Evolutionary conservation across 2,329 filamentous ascomycete genomes (phyloP).

Genomic region (Chaetomium olivaceum): DNA sequence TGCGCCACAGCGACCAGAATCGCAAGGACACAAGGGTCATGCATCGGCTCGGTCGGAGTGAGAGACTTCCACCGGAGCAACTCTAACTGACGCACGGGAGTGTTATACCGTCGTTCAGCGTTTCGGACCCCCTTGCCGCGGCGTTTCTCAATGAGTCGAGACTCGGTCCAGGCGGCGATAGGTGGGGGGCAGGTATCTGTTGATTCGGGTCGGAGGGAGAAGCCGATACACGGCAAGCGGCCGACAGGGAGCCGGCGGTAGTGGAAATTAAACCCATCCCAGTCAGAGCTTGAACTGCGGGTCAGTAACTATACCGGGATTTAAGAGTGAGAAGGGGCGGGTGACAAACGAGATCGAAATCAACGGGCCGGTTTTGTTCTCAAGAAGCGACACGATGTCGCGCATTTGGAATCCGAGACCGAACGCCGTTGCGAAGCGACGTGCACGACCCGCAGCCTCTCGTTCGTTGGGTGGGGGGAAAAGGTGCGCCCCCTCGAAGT

Average conservation of each 20-base stretch:
- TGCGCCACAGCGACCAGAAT: constrained; percentile 1
- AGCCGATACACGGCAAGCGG: neutral
- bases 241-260: neutral
- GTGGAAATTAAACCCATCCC: neutral
- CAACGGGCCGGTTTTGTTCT: neutral
- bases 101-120: neutral
- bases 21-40: constrained; percentile 1
- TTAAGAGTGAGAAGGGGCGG: too few species aligned
- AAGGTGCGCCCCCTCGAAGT: neutral
- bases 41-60: neutral
- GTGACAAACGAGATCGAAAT: neutral
- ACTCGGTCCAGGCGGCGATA: neutral
- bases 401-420: neutral
- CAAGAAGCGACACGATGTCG: neutral
- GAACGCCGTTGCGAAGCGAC: neutral
- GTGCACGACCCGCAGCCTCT: neutral
- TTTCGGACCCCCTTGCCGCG: neutral
- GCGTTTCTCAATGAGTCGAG: neutral
- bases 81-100: neutral
- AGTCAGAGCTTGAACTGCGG: neutral
- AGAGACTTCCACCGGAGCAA: neutral
- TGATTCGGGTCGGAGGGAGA: neutral
- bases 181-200: neutral
- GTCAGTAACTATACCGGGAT: neutral
- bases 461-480: neutral